Conservation (phyloP, 2,329 filamentous ascomycete genomes). For the Pezicula carpinea region DNA sequence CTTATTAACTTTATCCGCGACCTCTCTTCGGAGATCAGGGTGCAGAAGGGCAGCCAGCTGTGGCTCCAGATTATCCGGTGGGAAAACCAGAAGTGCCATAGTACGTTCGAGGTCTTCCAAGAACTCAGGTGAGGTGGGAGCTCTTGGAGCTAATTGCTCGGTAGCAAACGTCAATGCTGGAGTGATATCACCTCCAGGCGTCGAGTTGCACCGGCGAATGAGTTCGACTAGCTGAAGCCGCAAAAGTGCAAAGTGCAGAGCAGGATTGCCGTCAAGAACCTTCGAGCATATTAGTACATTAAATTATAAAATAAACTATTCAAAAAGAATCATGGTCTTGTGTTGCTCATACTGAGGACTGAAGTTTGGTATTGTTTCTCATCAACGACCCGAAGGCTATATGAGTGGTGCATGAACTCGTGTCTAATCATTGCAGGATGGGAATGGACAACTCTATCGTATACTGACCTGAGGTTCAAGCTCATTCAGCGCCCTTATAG, state of each 20-base stretch:
- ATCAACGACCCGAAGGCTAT: constrained; percentile 83
- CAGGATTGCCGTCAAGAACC: constrained; percentile 81
- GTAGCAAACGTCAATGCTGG: constrained; percentile 80
- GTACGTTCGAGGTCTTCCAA: constrained; percentile 85
- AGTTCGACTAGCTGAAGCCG: constrained; percentile 91
- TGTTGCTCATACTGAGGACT: constrained; percentile 79
- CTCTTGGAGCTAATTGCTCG: constrained; percentile 79
- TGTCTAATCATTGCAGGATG: constrained; percentile 82
- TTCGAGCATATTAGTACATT: constrained; percentile 34
- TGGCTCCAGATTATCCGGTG: constrained; percentile 71
- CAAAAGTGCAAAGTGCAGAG: constrained; percentile 83
- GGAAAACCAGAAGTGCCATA: constrained; percentile 87
- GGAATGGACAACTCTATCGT: constrained; percentile 6
- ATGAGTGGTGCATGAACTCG: constrained; percentile 99
- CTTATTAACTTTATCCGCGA: constrained; percentile 87
- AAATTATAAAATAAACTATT: neutral
- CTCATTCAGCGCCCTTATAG: constrained; percentile 84
- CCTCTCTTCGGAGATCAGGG: constrained; percentile 71
- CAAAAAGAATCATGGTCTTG: constrained; percentile 9
- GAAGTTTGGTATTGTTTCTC: constrained; percentile 74
- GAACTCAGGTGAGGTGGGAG: constrained; percentile 75
- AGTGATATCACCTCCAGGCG: constrained; percentile 65
- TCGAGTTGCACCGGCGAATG: constrained; percentile 70
- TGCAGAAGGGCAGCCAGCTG: constrained; percentile 73
- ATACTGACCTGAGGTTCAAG: constrained; percentile 80